These are phyloP conservation scores for Fusarium transvaalense DNA, from an alignment of 2,329 filamentous ascomycete species.

Conservation along the genomic window DNA sequence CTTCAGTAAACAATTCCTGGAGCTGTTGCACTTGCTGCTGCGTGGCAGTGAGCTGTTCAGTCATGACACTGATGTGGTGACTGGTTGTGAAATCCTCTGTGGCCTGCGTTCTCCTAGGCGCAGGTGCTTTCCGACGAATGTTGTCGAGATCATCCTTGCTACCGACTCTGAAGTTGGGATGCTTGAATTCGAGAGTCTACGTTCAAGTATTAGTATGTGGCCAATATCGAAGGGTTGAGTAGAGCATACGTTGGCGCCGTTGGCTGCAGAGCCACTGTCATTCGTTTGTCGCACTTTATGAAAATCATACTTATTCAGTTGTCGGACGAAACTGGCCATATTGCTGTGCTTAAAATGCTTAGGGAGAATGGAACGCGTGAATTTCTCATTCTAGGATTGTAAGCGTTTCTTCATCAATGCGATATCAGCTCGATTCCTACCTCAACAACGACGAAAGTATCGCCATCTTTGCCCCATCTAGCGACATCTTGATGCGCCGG, in stretches of 20 bases:
- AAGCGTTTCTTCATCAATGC: slow-evolving; percentile 20
- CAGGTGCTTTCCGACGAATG: slow-evolving; percentile 93
- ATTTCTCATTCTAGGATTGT: slow-evolving; percentile 87
- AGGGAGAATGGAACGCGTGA: slow-evolving; percentile 95
- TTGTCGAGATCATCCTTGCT: slow-evolving; percentile 98
- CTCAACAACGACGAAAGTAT: slow-evolving; percentile 97
- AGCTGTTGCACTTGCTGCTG: slow-evolving; percentile 92
- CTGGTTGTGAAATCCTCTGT: slow-evolving; percentile 81
- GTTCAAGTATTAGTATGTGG: slow-evolving; percentile 23
- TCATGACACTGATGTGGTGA: slow-evolving; percentile 90
- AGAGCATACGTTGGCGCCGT: slow-evolving; percentile 54
- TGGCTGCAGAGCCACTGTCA: slow-evolving; percentile 53
- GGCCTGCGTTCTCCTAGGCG: slow-evolving; percentile 79
- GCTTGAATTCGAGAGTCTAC: slow-evolving; percentile 85
- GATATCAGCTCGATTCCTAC: slow-evolving; percentile 62
- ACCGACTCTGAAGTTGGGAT: slow-evolving; percentile 94
- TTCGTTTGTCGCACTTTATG: slow-evolving; percentile 84
- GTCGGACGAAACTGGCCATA: slow-evolving; percentile 95
- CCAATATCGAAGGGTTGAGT: background rate
- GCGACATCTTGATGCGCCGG: slow-evolving; percentile 93
- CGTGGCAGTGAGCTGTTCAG: slow-evolving; percentile 87
- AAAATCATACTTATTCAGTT: slow-evolving; percentile 98
- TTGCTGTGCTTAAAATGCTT: slow-evolving; percentile 99
- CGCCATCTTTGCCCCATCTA: slow-evolving; percentile 92
- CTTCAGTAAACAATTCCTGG: slow-evolving; percentile 85